Evolutionary conservation across 1,139 yeast genomes (phyloP), one percentile per base, ranked within the genome.

Genomic region (Blastobotrys persicus): DNA sequence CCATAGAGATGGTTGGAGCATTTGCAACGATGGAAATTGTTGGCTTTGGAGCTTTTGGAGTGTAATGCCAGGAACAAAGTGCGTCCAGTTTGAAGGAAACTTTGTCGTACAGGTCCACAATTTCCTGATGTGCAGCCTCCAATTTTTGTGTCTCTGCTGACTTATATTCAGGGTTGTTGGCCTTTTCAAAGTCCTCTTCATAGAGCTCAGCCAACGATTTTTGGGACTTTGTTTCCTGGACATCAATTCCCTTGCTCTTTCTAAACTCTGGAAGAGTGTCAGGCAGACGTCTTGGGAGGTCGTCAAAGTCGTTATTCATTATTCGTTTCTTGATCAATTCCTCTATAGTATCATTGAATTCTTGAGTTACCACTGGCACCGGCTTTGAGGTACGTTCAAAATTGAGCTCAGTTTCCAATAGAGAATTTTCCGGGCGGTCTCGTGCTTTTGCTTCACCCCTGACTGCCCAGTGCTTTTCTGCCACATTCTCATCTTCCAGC

Each of bases 381-480:
- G 94, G 91, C 59, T 84, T 85, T 4, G 88, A 78, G 4, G 82
- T 80, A 58, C 89, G 76, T 55, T 85, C 94, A 60, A 85, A 83
- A 55, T 85, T 88, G 44, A 85, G 63, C 56, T 82, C 88, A 3
- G 68, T 62, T 26, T 79, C 80, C 42, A 86, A 64, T 34, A 92
- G 73, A 1, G 98, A 85, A 68, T 92, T 96, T 45, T 75, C 73
- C 2, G 96, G 96, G 63, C 98, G 79, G 58, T 85, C 88, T 55
- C 77, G 79, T 1, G 91, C 87, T 47, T 79, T 78, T 1, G 88
- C 89, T 69, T 92, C 98, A 68, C 98, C 98, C 64, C 83, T 85
- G 77, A 91, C 77, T 6, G 95, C 83, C 98, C 98, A 92, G 61
- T 83, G 83, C 72, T 92, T 92, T 54, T 86, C 92, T 1, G 89